phyloP scores from a whole-genome alignment of 2,329 filamentous ascomycete species.

The Trichophyton verrucosum region DNA sequence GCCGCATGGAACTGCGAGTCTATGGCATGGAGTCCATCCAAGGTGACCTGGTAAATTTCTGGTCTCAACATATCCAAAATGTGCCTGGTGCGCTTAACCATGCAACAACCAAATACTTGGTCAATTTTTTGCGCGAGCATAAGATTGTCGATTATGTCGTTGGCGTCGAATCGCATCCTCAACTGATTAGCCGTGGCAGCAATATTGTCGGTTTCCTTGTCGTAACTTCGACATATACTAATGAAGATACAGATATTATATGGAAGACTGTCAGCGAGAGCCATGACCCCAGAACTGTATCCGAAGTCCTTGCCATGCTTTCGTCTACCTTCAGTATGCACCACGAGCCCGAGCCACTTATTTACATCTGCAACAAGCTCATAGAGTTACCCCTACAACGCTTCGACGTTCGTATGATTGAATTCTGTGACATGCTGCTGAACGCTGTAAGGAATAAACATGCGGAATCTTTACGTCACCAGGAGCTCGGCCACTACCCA shows the following conservation, averaged over 20 bases:
- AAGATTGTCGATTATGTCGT: constrained; percentile 76
- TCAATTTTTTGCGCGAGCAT: constrained; percentile 55
- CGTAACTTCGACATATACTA: constrained; percentile 61
- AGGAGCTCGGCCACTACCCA: constrained; percentile 13
- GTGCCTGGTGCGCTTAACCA: constrained; percentile 32
- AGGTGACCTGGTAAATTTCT: constrained; percentile 54
- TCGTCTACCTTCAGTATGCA: constrained; percentile 36
- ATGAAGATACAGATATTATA: constrained; percentile 61
- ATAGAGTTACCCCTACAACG: constrained; percentile 49
- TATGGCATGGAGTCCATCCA: constrained; percentile 66
- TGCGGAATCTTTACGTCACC: constrained; percentile 19
- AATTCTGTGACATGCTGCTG: constrained; percentile 49
- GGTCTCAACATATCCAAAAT: constrained; percentile 44
- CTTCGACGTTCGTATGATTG: constrained; percentile 50
- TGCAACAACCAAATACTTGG: constrained; percentile 54
- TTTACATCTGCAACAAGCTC: constrained; percentile 62
- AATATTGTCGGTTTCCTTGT: constrained; percentile 83
- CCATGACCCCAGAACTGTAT: constrained; percentile 72
- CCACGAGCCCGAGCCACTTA: constrained; percentile 35
- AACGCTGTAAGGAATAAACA: constrained; percentile 37
- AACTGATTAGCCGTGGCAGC: constrained; percentile 66
- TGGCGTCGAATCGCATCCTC: constrained; percentile 80
- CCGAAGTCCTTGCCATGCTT: constrained; percentile 63
- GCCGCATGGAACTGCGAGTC: constrained; percentile 82
- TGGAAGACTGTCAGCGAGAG: constrained; percentile 74